These are phyloP conservation scores for Fusarium sp. DNA, from an alignment of 2,329 filamentous ascomycete species.

Conservation along the genomic window DNA sequence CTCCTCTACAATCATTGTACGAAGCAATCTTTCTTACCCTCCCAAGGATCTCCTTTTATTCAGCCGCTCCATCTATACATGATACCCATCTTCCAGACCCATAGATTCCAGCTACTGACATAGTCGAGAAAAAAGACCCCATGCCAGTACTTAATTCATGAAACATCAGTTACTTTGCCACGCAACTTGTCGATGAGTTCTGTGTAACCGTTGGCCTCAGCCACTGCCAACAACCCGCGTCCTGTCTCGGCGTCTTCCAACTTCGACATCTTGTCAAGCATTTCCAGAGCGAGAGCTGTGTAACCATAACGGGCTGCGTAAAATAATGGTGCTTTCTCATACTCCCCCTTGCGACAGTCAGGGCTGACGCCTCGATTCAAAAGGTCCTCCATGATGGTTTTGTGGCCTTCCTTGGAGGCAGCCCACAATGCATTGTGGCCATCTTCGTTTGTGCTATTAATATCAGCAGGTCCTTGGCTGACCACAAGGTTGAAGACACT, in stretches of 20 bases:
- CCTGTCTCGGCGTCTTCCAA: neutral
- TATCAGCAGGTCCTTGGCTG: neutral
- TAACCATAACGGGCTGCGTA: neutral
- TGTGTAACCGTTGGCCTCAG: neutral
- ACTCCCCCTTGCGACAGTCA: neutral
- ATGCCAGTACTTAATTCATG: no score
- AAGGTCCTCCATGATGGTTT: neutral
- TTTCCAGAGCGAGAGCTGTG: neutral
- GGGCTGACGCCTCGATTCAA: neutral
- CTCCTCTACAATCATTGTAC: no score
- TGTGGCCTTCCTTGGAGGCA: neutral
- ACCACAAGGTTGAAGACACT: neutral
- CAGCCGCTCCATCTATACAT: no score
- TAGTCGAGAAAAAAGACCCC: neutral
- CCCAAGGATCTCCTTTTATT: no score
- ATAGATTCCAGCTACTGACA: no score
- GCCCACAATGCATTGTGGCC: neutral
- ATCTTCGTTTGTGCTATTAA: neutral
- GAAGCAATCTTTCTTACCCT: no score
- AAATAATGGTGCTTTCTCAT: neutral
- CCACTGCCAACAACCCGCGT: neutral
- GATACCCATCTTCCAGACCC: no score
- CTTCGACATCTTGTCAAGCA: neutral
- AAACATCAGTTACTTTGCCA: neutral
- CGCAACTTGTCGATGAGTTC: neutral